Conservation (phyloP, 352 stramenopile genomes). For the Phytophthora gonapodyides region DNA sequence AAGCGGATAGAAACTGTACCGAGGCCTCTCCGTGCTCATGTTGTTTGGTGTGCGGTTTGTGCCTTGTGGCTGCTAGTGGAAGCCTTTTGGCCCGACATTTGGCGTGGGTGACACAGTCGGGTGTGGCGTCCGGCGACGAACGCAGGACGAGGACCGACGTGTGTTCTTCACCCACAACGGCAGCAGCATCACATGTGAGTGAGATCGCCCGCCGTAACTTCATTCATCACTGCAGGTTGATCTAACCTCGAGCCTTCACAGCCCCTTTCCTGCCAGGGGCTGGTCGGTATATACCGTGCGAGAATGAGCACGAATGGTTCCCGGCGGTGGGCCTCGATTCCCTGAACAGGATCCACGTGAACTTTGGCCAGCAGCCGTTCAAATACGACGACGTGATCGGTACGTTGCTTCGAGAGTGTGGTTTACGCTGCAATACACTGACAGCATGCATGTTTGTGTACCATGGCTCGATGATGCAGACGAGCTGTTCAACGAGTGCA, state of each 20-base stretch:
- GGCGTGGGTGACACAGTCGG: constrained; percentile 68
- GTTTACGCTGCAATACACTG: not conserved
- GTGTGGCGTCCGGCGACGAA: constrained; percentile 57
- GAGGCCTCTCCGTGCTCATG: no score
- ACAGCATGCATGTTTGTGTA: not conserved
- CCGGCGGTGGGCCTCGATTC: constrained; percentile 82
- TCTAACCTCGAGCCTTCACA: constrained; percentile 3
- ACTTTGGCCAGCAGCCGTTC: constrained; percentile 80
- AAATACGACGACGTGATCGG: constrained; percentile 43
- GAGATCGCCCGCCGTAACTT: not conserved
- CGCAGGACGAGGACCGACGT: constrained; percentile 32
- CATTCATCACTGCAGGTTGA: constrained; percentile 10
- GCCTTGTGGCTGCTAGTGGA: constrained; percentile 37
- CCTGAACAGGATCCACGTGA: constrained; percentile 68
- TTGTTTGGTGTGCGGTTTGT: constrained; percentile 4
- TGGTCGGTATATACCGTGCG: constrained; percentile 30
- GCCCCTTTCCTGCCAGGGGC: constrained; percentile 22
- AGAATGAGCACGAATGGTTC: constrained; percentile 52
- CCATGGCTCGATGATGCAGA: constrained; percentile 28
- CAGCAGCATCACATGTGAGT: constrained; percentile 46
- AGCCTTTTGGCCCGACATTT: constrained; percentile 54
- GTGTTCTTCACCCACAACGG: constrained; percentile 81
- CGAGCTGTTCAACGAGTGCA: constrained; percentile 54
- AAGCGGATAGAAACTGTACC: no score
- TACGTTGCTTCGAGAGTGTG: constrained; percentile 7